phyloP scores from a whole-genome alignment of 75 land plant species.

The Cunninghamia lanceolata region DNA sequence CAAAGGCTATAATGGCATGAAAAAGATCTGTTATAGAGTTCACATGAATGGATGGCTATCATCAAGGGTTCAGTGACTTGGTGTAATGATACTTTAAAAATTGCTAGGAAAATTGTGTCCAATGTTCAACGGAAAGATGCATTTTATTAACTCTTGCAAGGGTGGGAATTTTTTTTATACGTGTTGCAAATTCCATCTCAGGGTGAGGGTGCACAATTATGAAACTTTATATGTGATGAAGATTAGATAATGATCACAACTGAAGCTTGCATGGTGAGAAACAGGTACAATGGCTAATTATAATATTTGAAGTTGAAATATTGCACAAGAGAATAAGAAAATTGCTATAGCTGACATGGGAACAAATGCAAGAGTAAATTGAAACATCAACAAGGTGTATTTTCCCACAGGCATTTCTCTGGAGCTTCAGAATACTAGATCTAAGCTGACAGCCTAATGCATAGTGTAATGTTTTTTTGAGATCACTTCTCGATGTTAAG shows the following conservation, averaged over 20 bases:
- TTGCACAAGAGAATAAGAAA: not conserved
- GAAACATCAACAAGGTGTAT: not conserved
- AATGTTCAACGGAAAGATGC: not conserved
- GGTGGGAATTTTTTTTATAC: not conserved
- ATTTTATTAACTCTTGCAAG: not conserved
- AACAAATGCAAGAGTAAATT: not conserved
- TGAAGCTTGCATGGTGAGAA: not conserved
- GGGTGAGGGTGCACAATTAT: not conserved
- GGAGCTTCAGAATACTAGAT: not conserved
- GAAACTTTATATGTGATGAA: not conserved
- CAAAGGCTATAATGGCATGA: not conserved
- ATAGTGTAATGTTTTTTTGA: not conserved
- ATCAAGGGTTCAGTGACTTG: not conserved
- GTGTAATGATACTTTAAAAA: not conserved
- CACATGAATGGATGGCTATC: not conserved
- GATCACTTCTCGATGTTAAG: not conserved
- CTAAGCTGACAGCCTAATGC: not conserved
- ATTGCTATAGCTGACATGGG: not conserved
- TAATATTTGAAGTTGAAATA: not conserved
- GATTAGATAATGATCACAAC: not conserved
- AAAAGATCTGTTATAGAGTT: not conserved
- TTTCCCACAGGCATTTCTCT: not conserved
- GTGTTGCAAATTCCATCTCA: not conserved
- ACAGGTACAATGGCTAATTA: not conserved
- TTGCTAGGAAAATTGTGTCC: not conserved